phyloP scores from a whole-genome alignment of 805 yeast genomes.

The Saturnispora serradocipensis region DNA sequence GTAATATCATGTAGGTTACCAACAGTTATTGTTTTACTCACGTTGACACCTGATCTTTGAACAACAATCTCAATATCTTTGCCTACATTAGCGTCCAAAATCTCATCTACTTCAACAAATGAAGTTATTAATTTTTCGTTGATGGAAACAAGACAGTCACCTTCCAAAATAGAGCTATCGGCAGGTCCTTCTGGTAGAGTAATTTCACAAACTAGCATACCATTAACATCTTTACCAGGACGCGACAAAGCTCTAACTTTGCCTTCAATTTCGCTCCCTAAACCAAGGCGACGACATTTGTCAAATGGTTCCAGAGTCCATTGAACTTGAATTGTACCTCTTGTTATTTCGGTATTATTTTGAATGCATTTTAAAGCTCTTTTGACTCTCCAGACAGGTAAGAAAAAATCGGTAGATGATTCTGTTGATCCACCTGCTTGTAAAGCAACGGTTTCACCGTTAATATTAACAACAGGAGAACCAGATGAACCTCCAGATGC shows the following conservation, averaged over 20 bases:
- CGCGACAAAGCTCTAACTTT: slow-evolving; percentile 42
- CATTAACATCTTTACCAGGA: slow-evolving; percentile 62
- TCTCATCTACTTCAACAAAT: slow-evolving; percentile 75
- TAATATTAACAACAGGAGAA: slow-evolving; percentile 87
- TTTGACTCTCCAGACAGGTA: slow-evolving; percentile 75
- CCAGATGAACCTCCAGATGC: slow-evolving; percentile 96
- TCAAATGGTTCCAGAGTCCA: slow-evolving; percentile 85
- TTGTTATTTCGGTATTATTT: slow-evolving; percentile 45
- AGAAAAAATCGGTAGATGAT: slow-evolving; percentile 86
- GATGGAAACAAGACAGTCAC: slow-evolving; percentile 72
- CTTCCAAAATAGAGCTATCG: slow-evolving; percentile 63
- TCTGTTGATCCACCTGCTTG: slow-evolving; percentile 93
- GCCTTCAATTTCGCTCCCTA: slow-evolving; percentile 65
- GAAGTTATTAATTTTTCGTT: slow-evolving; percentile 56
- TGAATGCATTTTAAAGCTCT: slow-evolving; percentile 77
- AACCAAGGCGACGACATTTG: slow-evolving; percentile 81
- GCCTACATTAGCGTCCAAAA: slow-evolving; percentile 66
- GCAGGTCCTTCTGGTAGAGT: slow-evolving; percentile 84
- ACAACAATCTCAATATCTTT: slow-evolving; percentile 44
- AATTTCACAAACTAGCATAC: slow-evolving; percentile 74
- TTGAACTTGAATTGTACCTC: slow-evolving; percentile 90
- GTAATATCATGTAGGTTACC: slow-evolving; percentile 76
- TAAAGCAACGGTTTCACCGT: slow-evolving; percentile 80
- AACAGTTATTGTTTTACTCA: slow-evolving; percentile 42
- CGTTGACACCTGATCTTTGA: slow-evolving; percentile 66